These are phyloP conservation scores for Claviceps quebecensis DNA, from an alignment of 2,329 filamentous ascomycete genomes.

Conservation along the genomic window DNA sequence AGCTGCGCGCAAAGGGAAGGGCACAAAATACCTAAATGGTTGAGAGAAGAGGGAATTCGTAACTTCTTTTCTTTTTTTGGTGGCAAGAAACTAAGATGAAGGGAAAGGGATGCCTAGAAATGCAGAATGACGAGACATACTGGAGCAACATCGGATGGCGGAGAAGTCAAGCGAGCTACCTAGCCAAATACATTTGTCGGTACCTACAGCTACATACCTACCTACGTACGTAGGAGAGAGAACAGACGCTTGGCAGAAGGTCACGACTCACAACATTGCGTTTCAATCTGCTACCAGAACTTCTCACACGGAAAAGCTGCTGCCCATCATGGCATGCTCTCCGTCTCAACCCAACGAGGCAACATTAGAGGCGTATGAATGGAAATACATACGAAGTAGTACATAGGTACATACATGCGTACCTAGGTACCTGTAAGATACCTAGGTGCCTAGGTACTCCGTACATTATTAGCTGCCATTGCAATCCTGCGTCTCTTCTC, in stretches of 20 bases:
- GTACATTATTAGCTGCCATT: not conserved
- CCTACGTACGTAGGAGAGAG: not conserved
- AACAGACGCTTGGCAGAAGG: not conserved
- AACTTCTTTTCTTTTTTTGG: too few relatives aligned
- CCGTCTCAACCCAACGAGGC: not conserved
- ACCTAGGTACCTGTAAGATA: too few relatives aligned
- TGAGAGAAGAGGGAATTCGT: not conserved
- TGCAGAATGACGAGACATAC: not conserved
- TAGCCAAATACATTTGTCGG: not conserved
- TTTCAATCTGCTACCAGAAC: not conserved
- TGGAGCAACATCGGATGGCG: not conserved
- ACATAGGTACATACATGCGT: too few relatives aligned
- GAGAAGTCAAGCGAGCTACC: not conserved
- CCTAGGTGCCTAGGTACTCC: too few relatives aligned
- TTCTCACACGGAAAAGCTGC: too few relatives aligned
- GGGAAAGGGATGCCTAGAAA: not conserved
- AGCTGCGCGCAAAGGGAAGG: not conserved
- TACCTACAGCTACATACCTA: not conserved
- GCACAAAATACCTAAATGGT: too few relatives aligned
- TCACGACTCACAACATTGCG: not conserved
- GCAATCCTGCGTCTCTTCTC: not conserved
- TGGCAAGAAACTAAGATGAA: not conserved
- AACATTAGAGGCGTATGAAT: not conserved
- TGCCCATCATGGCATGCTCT: not conserved
- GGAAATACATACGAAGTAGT: too few relatives aligned